These are phyloP conservation scores for Claviceps fusiformis DNA, from an alignment of 2,329 filamentous ascomycete species.

Conservation along the genomic window DNA sequence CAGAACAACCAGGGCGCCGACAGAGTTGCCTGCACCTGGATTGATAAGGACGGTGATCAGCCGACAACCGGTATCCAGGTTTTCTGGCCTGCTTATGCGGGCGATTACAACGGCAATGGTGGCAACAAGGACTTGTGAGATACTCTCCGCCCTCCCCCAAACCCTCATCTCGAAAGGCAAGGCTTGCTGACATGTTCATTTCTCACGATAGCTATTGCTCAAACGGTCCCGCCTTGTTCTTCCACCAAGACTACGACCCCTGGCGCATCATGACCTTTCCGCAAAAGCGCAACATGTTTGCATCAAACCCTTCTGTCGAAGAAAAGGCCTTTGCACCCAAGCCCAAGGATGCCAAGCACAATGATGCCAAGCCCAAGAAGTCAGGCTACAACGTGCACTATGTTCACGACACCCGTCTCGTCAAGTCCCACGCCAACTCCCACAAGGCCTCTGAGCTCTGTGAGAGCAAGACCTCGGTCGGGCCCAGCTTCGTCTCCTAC, in stretches of 20 bases:
- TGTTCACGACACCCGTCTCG: background rate
- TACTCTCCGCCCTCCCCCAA: background rate
- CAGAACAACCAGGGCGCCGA: background rate
- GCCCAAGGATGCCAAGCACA: background rate
- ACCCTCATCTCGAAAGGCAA: background rate
- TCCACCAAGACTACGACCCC: background rate
- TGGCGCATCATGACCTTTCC: background rate
- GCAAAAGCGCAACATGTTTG: background rate
- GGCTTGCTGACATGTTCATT: background rate
- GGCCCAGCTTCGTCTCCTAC: slow-evolving; percentile 8
- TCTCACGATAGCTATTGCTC: background rate
- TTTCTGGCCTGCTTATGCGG: background rate
- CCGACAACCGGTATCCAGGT: background rate
- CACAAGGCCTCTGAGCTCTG: slow-evolving; percentile 7
- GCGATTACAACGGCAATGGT: background rate
- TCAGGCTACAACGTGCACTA: background rate
- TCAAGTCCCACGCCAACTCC: background rate
- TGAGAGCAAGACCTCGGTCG: slow-evolving; percentile 1
- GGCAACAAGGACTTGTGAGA: background rate
- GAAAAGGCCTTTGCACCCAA: too few relatives aligned
- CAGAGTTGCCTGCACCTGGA: background rate
- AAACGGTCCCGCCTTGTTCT: background rate
- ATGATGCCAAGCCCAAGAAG: background rate
- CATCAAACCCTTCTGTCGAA: background rate
- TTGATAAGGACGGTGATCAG: background rate